Evolutionary conservation across 208 protist genomes (phyloP), one percentile per base, ranked within the genome.

Genomic region (Leishmania guyanensis): DNA sequence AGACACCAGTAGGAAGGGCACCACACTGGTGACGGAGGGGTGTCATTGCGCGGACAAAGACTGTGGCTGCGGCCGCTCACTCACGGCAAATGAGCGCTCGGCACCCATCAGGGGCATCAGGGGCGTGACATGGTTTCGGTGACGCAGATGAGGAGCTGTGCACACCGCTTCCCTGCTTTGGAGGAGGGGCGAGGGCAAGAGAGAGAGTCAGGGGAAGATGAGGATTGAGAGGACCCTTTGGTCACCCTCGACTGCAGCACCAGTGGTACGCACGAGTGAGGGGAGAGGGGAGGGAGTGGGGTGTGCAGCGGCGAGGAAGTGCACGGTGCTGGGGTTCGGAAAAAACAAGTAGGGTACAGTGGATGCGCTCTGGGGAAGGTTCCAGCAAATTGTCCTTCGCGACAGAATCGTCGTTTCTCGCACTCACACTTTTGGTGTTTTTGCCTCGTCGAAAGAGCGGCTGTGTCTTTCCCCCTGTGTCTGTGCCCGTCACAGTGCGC

Each of bases 1-100:
- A 26, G 86, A 92, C 46, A 90, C 89, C 0, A 84, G 46, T 0
- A 86, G 89, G 0, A 84, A 92, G 39, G 82, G 84, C 53, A 88
- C 71, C 0, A 87, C 70, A 51, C 75, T 83, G 56, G n/a, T 51
- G 17, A 85, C 62, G 1, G 62, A 50, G 2, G 50, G 36, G 56
- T 82, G 79, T 51, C 79, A 71, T 60, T 73, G 83, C 46, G 50
- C 26, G 4, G 48, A 54, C n/a, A 29, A 46, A 2, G 39, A 20
- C 53, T 77, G 77, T 29, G 58, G 69, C 69, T 66, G 54, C 20
- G 56, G 75, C 22, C 48, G 68, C 79, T 64, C 73, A 77, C 78
- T 83, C 73, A 78, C 75, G n/a, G 82, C 77, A 16, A 73, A 78
- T 2, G 81, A 86, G 76, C 84, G 87, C 51, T 84, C 46, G 4